These are phyloP conservation scores for Scheffersomyces insectosa DNA, from an alignment of 1,139 yeast genomes.

Conservation along the genomic window DNA sequence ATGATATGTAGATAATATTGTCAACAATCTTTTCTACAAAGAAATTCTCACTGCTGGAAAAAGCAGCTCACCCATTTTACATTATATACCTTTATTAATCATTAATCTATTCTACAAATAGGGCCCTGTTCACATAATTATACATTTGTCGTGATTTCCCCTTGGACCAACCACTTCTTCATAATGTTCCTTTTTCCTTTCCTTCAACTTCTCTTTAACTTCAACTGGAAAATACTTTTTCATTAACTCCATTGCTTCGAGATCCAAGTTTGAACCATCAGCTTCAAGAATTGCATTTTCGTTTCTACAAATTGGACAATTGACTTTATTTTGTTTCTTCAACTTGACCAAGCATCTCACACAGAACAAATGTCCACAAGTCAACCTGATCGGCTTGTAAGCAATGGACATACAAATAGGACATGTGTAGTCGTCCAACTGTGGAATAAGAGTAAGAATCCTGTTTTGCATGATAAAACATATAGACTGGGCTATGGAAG, in stretches of 20 bases:
- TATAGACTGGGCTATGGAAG: conserved; percentile 54
- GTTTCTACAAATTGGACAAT: conserved; percentile 68
- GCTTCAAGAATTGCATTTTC: conserved; percentile 56
- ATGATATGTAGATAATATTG: no score
- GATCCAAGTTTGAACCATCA: conserved; percentile 60
- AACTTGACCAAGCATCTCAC: conserved; percentile 68
- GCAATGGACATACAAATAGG: conserved; percentile 73
- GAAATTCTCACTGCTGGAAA: no score
- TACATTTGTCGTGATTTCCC: conserved; percentile 27
- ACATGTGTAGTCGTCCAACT: conserved; percentile 71
- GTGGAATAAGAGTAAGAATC: conserved; percentile 61
- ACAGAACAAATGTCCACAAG: conserved; percentile 69
- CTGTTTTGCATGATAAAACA: conserved; percentile 58
- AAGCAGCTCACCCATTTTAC: no score
- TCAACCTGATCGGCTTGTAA: conserved; percentile 64
- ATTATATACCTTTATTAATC: no score
- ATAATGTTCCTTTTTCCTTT: conserved; percentile 56
- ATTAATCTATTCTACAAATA: no score
- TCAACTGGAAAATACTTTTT: conserved; percentile 65
- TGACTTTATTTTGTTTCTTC: conserved; percentile 55
- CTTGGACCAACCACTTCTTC: conserved; percentile 25
- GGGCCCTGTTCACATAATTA: conserved; percentile 11
- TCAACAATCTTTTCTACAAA: no score
- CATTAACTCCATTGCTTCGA: conserved; percentile 52
- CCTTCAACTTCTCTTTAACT: conserved; percentile 59